These are phyloP conservation scores for Thielaviopsis punctulata DNA, from an alignment of 2,329 filamentous ascomycete genomes.

Conservation along the genomic window DNA sequence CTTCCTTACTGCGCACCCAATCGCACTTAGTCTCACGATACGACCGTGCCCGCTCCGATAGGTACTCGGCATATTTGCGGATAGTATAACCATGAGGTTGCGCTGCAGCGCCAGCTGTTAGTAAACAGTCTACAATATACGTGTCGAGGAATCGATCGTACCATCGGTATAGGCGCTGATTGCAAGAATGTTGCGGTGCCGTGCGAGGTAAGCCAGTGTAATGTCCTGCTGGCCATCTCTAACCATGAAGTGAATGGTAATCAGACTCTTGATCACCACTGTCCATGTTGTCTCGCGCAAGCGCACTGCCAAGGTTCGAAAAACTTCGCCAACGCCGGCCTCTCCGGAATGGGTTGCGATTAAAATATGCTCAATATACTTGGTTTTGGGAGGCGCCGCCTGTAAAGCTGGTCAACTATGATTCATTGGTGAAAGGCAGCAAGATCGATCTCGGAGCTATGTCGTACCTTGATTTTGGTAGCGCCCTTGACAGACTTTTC, in stretches of 20 bases:
- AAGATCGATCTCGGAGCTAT: not conserved
- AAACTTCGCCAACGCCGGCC: conserved; percentile 87
- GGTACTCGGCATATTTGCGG: conserved; percentile 74
- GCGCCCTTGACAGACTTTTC: conserved; percentile 99
- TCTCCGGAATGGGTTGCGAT: conserved; percentile 90
- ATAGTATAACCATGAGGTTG: conserved; percentile 95
- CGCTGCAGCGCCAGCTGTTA: conserved; percentile 30
- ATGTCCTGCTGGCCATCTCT: conserved; percentile 82
- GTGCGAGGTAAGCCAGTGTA: conserved; percentile 68
- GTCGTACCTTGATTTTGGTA: conserved; percentile 78
- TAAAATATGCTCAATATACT: conserved; percentile 97
- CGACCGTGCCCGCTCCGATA: conserved; percentile 64
- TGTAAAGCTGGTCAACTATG: conserved; percentile 7
- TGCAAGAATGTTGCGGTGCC: conserved; percentile 66
- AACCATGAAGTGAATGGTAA: conserved; percentile 94
- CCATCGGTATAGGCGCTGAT: conserved; percentile 87
- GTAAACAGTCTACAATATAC: not conserved
- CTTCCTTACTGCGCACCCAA: conserved; percentile 71
- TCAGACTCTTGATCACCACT: conserved; percentile 95
- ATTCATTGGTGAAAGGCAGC: not conserved
- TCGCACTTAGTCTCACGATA: conserved; percentile 75
- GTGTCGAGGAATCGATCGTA: conserved; percentile 28
- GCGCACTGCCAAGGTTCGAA: conserved; percentile 74
- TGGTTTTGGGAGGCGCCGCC: conserved; percentile 78
- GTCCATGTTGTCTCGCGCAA: conserved; percentile 96